Evolutionary conservation across 768 basidiomycete species (phyloP), one percentile per base, ranked within the genome.

Genomic region (Lyophyllum atratum): DNA sequence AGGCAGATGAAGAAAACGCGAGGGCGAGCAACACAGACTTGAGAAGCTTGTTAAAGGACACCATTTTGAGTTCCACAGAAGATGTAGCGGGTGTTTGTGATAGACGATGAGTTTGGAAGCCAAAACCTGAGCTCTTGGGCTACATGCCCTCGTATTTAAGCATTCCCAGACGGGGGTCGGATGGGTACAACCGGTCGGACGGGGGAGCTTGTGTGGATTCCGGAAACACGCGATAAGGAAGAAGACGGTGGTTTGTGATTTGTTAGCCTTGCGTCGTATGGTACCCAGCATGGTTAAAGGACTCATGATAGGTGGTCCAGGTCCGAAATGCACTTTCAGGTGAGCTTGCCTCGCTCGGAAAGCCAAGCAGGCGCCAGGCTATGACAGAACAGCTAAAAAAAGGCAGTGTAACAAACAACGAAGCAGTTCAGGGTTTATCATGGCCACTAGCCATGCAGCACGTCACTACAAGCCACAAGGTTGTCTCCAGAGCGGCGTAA

Each of bases 11-110:
- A 6, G 66, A 59, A 34, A 65, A 64, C 11, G 56, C 56, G 42
- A 69, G 52, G 34, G 64, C 68, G 24, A 70, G 64, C 42, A 69
- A 55, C 34, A 70, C 63, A 17, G 68, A 66, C 10, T 64, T 56
- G 28, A 69, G 61, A 52, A 71, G 58, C 50, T 64, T 69, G 55
- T 63, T 63, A 58, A 65, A 68, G 37, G 48, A 59, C 49, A 68
- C 51, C 68, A 70, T 67, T 49, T 34, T 25, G 34, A 37, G 34
- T 37, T 6, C 34, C 34, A 14, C 34, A 37, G 3, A 37, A 37
- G 34, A 37, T 37, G 11, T 37, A 37, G 34, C 11, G n/a, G n/a
- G n/a, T n/a, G n/a, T n/a, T n/a, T n/a, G 34, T 37, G 34, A 3
- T 15, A 37, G 34, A 15, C 34, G 17, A 37, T 9, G 34, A 15